Conservation (phyloP, 2,329 filamentous ascomycete species). For the Hypoxylon sp. region DNA sequence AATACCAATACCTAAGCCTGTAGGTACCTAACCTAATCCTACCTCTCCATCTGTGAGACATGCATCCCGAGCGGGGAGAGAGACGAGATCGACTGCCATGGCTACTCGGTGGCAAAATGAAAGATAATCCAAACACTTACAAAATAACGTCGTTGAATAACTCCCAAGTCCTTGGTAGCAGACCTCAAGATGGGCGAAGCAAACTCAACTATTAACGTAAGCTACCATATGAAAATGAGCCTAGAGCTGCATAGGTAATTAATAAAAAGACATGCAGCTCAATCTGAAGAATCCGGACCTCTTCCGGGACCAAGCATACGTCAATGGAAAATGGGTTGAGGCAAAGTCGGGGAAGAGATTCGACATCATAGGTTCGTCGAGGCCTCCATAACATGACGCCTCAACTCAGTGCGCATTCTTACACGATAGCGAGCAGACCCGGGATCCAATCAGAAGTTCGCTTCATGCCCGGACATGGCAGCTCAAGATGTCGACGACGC, state of each 20-base stretch:
- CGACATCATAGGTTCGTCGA: constrained; percentile 63
- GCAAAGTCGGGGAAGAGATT: constrained; percentile 69
- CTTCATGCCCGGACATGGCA: constrained; percentile 59
- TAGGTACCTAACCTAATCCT: too few relatives aligned
- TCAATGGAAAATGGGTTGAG: constrained; percentile 68
- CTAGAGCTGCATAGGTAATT: constrained; percentile 11
- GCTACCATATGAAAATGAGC: constrained; percentile 5
- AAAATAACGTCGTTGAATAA: background rate
- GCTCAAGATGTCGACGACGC: constrained; percentile 72
- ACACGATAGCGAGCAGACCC: constrained; percentile 56
- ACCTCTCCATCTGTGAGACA: background rate
- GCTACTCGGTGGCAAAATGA: background rate
- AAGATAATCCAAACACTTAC: background rate
- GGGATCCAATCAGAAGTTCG: constrained; percentile 57
- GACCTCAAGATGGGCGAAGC: constrained; percentile 28
- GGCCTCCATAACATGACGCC: background rate
- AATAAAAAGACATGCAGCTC: constrained; percentile 41
- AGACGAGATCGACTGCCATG: background rate
- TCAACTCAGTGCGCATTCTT: constrained; percentile 1
- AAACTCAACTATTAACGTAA: constrained; percentile 29
- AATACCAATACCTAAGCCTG: too few relatives aligned
- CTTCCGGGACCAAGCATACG: constrained; percentile 66
- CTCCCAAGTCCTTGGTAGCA: background rate
- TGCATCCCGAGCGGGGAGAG: background rate
- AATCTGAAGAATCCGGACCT: constrained; percentile 67